A percentile compares a stretch with the other conserved stretches of the same genome.
Conservation (phyloP, 306 rosid genomes). For the Cotoneaster glaucophyllus region DNA sequence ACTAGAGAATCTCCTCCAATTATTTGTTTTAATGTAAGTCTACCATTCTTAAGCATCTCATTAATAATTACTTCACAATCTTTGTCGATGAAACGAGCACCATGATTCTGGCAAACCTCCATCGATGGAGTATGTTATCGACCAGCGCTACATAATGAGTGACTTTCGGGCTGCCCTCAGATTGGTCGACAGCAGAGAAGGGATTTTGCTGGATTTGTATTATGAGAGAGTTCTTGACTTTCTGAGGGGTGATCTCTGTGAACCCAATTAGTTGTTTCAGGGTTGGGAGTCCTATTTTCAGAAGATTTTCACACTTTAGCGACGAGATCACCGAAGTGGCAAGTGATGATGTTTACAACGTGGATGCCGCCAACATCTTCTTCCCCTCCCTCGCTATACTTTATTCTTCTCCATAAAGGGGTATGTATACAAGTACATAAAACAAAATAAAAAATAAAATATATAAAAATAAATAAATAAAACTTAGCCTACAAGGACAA, state of each 20-base stretch:
- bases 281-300: slow-evolving; percentile 44
- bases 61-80: slow-evolving; percentile 59
- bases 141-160: slow-evolving; percentile 54
- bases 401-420: not conserved
- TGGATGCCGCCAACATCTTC: slow-evolving; percentile 51
- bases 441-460: too few relatives aligned
- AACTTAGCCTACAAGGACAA: not conserved
- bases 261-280: slow-evolving; percentile 35
- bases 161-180: slow-evolving; percentile 23
- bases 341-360: slow-evolving; percentile 62
- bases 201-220: slow-evolving; percentile 81
- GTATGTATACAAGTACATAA: not conserved
- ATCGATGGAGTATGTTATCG: slow-evolving; percentile 66
- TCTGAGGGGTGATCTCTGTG: slow-evolving; percentile 54
- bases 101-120: slow-evolving; percentile 71
- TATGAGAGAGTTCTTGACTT: slow-evolving; percentile 69
- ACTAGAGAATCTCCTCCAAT: slow-evolving; percentile 40
- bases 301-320: slow-evolving; percentile 66
- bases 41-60: slow-evolving; percentile 79
- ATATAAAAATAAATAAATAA: too few relatives aligned
- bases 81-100: slow-evolving; percentile 46
- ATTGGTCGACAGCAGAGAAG: slow-evolving; percentile 19
- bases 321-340: slow-evolving; percentile 76
- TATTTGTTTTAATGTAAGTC: slow-evolving; percentile 64
- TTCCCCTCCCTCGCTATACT: not conserved